phyloP scores from a whole-genome alignment of 441 rosid genomes.

The Euphorbia schlechtendalii region DNA sequence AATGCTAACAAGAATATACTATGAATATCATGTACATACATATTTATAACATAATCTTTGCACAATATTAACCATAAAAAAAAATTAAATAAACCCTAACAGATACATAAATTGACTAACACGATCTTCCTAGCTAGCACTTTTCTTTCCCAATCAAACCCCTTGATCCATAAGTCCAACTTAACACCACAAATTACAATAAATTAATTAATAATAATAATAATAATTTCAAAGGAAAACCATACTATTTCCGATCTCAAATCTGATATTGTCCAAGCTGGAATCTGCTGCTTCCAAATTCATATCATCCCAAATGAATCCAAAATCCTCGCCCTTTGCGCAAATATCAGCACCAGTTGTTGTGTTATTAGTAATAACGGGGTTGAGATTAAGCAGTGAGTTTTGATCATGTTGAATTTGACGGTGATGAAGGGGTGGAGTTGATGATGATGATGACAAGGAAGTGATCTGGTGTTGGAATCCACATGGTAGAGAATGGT shows the following conservation, averaged over 20 bases:
- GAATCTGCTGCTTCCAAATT: constrained; percentile 43
- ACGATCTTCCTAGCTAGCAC: constrained; percentile 5
- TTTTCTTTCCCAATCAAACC: constrained; percentile 6
- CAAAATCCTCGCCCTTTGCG: constrained; percentile 38
- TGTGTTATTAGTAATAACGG: constrained; percentile 8
- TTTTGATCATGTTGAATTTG: constrained; percentile 26
- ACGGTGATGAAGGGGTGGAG: constrained; percentile 17
- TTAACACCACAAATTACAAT: constrained; percentile 3
- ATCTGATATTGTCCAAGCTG: constrained; percentile 45
- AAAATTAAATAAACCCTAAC: constrained; percentile 7
- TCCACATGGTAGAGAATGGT: constrained; percentile 20
- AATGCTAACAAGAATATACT: too few species aligned
- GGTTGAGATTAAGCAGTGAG: constrained; percentile 32
- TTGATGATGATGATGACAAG: constrained; percentile 27
- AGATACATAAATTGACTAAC: background rate
- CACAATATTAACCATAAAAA: constrained; percentile 4
- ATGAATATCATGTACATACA: too few species aligned
- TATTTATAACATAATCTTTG: constrained; percentile 10
- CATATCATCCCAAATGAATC: constrained; percentile 52
- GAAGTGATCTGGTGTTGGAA: constrained; percentile 28
- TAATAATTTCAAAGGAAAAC: constrained; percentile 33
- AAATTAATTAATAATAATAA: constrained; percentile 7
- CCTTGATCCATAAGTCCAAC: constrained; percentile 1
- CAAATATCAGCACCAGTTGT: constrained; percentile 14
- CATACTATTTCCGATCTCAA: constrained; percentile 42